Percentiles rank a stretch among this genome's conserved stretches.
phyloP scores from a whole-genome alignment of 805 yeast species.

The Schwanniomyces sp. region DNA sequence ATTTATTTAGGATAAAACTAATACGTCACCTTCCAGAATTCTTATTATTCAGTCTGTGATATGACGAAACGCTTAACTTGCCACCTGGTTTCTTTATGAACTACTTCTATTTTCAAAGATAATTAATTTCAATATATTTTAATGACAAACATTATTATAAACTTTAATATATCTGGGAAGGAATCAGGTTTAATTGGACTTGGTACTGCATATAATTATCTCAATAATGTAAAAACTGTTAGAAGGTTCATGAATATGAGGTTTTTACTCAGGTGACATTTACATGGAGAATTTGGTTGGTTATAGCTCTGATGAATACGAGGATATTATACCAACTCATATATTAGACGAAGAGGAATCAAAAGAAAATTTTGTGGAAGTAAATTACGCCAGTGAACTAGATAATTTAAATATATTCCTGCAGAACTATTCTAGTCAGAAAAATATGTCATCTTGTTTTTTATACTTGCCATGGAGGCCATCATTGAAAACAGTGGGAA shows the following conservation, averaged over 20 bases:
- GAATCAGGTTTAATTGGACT: no score
- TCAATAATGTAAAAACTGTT: background rate
- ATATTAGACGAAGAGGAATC: background rate
- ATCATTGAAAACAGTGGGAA: constrained; percentile 7
- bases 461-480: constrained; percentile 14
- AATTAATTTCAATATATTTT: no score
- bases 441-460: constrained; percentile 8
- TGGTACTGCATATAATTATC: background rate
- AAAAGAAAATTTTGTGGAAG: background rate
- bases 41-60: no score
- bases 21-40: no score
- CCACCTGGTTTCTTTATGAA: no score
- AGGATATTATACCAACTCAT: background rate
- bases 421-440: constrained; percentile 12
- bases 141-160: no score
- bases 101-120: no score
- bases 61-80: no score
- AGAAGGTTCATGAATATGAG: background rate
- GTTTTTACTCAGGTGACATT: no score
- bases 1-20: background rate
- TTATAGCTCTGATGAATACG: constrained; percentile 3
- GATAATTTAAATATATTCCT: constrained; percentile 8
- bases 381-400: background rate
- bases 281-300: constrained; percentile 2
- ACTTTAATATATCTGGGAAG: no score